Evolutionary conservation across 1,139 yeast genomes (phyloP).

Genomic region (Debaryomyces subglobosus): DNA sequence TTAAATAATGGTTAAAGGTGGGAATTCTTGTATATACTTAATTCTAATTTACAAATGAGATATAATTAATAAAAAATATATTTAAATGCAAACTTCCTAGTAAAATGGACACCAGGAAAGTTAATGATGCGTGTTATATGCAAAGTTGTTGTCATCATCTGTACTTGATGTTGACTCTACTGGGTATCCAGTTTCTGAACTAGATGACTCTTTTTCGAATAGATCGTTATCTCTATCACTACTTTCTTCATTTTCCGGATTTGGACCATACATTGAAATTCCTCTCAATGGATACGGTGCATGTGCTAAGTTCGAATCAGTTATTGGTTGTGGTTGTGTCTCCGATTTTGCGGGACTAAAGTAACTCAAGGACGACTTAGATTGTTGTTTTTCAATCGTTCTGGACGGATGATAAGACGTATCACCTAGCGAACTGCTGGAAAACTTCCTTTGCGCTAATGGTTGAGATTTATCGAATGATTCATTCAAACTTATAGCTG

Average conservation of each 20-base stretch:
- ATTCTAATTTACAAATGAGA: constrained; percentile 2
- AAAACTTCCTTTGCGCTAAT: not conserved
- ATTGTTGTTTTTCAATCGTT: not conserved
- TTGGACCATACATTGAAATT: constrained; percentile 21
- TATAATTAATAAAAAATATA: not conserved
- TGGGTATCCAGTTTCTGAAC: constrained; percentile 8
- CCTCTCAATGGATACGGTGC: constrained; percentile 35
- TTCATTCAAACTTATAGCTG: not conserved
- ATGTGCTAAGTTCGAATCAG: not conserved
- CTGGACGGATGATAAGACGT: not conserved
- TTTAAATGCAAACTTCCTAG: not conserved
- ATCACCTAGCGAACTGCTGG: not conserved
- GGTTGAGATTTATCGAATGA: not conserved
- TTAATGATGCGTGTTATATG: not conserved
- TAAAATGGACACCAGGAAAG: not conserved
- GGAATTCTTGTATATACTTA: constrained; percentile 7
- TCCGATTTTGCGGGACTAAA: not conserved
- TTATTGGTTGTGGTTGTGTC: not conserved
- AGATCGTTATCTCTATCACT: constrained; percentile 1
- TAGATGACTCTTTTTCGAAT: constrained; percentile 5
- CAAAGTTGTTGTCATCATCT: constrained; percentile 8
- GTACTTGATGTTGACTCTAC: constrained; percentile 6
- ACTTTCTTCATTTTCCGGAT: not conserved
- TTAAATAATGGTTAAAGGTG: not conserved
- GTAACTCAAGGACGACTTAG: not conserved